Evolutionary conservation across 2,329 filamentous ascomycete species (phyloP), one percentile per base, ranked within the genome.

Genomic region (Zasmidium cellare): DNA sequence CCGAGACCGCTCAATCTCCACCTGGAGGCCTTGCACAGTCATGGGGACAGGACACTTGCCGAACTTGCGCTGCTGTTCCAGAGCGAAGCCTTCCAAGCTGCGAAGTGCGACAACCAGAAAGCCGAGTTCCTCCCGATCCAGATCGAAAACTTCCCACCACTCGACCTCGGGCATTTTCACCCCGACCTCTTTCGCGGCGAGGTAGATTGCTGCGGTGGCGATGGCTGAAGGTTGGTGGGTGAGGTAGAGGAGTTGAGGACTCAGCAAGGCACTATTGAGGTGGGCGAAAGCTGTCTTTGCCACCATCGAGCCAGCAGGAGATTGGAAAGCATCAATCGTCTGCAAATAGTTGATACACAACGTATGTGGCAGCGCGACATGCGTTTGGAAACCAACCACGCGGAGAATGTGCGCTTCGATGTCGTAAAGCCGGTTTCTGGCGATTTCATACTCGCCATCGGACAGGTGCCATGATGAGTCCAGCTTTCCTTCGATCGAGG

Each of bases 61-160:
- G 77, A 85, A 82, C 51, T 80, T 82, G 51, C 80, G 79, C 67
- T 75, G 81, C 68, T 90, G 86, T 45, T 80, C 80, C 59, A 75
- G 76, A 54, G 86, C 85, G 75, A 89, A 91, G 0, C 84, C 86
- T 61, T 89, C 87, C 55, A 96, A 78, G 68, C 92, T 97, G 61
- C 86, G 80, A 83, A 97, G 84, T 0, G 83, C 92, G 11, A 97
- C 90, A 2, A 96, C 92, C 57, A 97, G 75, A 67, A 97, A 97
- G 0, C 94, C 94, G 35, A 99, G 80, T 72, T 96, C 92, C 78
- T 99, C 94, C 51, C 94, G 82, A 68, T 97, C 92, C 7, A 94
- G 90, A 74, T 99, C 94, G 73, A 97, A 97, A 0, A 97, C 91
- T 74, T 97, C 92, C 94, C 94, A 99, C 94, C 94, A 99, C 62